A percentile compares a stretch with the other conserved stretches of the same genome.
Evolutionary conservation across 2,329 filamentous ascomycete genomes (phyloP).

Genomic region (Aspergillus aculeatinus): DNA sequence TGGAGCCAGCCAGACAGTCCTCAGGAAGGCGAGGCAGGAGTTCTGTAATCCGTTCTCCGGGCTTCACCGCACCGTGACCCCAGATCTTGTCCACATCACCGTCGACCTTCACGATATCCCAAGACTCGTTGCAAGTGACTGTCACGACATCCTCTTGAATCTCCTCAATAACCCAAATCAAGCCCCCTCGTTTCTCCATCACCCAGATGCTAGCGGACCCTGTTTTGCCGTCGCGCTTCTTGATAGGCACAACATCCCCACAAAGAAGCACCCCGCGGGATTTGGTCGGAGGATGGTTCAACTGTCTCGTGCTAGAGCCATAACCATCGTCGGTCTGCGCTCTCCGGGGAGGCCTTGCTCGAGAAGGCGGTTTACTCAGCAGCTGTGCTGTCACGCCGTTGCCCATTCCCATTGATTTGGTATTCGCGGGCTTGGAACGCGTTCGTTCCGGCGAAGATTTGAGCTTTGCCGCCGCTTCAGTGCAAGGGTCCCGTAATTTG

Average conservation of each 20-base stretch:
- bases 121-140: slow-evolving; percentile 74
- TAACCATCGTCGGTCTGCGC: slow-evolving; percentile 61
- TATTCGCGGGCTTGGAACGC: slow-evolving; percentile 37
- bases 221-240: slow-evolving; percentile 87
- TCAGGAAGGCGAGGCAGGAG: slow-evolving; percentile 79
- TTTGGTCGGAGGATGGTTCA: slow-evolving; percentile 69
- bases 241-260: slow-evolving; percentile 96
- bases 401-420: slow-evolving; percentile 61
- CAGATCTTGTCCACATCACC: slow-evolving; percentile 87
- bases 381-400: slow-evolving; percentile 85
- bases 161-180: slow-evolving; percentile 98
- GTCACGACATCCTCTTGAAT: slow-evolving; percentile 90
- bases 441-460: slow-evolving; percentile 35
- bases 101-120: slow-evolving; percentile 65
- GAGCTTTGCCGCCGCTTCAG: slow-evolving; percentile 44
- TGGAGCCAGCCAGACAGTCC: slow-evolving; percentile 66
- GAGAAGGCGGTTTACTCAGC: slow-evolving; percentile 74
- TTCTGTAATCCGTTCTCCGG: slow-evolving; percentile 71
- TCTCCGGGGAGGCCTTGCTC: slow-evolving; percentile 47
- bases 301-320: slow-evolving; percentile 50
- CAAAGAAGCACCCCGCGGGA: slow-evolving; percentile 89
- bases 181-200: slow-evolving; percentile 88
- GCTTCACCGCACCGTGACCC: slow-evolving; percentile 66
- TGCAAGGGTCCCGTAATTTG: slow-evolving; percentile 69
- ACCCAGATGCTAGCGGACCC: slow-evolving; percentile 97